Evolutionary conservation across 495 filamentous ascomycete genomes (phyloP).

Genomic region (Lentithecium fluviatile): DNA sequence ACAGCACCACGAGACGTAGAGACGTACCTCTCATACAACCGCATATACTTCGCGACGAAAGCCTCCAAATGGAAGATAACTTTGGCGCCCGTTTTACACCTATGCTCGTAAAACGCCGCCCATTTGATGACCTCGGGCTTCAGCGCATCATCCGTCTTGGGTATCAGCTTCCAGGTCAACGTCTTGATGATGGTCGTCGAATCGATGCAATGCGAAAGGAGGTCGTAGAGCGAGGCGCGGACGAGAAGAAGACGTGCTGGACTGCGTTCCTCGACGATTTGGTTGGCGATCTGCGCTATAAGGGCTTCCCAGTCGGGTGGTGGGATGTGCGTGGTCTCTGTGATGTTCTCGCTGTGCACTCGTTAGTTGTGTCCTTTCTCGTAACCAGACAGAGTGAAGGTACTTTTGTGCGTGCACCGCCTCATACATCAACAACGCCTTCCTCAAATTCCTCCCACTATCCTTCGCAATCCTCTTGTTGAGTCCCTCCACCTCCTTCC

Average conservation of each 20-base stretch:
- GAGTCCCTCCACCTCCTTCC: slow-evolving; percentile 65
- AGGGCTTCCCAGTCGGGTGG: slow-evolving; percentile 95
- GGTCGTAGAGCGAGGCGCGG: slow-evolving; percentile 88
- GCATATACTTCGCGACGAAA: slow-evolving; percentile 98
- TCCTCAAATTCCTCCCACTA: slow-evolving; percentile 85
- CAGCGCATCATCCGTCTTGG: slow-evolving; percentile 78
- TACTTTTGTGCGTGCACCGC: slow-evolving; percentile 96
- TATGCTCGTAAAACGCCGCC: slow-evolving; percentile 95
- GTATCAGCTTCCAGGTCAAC: slow-evolving; percentile 87
- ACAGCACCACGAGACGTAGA: not conserved
- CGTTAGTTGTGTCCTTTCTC: not conserved
- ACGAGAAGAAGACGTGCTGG: slow-evolving; percentile 83
- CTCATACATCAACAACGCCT: slow-evolving; percentile 92
- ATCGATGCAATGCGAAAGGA: slow-evolving; percentile 95
- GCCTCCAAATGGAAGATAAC: slow-evolving; percentile 97
- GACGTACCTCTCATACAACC: slow-evolving; percentile 74
- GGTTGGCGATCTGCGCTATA: slow-evolving; percentile 79
- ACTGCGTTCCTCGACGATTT: slow-evolving; percentile 88
- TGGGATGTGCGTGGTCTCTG: slow-evolving; percentile 81
- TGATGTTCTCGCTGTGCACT: slow-evolving; percentile 75
- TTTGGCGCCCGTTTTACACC: slow-evolving; percentile 86
- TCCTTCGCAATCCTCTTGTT: slow-evolving; percentile 85
- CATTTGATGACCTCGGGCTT: slow-evolving; percentile 93
- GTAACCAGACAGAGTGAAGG: slow-evolving; percentile 27
- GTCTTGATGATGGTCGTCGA: slow-evolving; percentile 88